phyloP scores from a whole-genome alignment of 306 rosid species.

The Acacia acuminata region DNA sequence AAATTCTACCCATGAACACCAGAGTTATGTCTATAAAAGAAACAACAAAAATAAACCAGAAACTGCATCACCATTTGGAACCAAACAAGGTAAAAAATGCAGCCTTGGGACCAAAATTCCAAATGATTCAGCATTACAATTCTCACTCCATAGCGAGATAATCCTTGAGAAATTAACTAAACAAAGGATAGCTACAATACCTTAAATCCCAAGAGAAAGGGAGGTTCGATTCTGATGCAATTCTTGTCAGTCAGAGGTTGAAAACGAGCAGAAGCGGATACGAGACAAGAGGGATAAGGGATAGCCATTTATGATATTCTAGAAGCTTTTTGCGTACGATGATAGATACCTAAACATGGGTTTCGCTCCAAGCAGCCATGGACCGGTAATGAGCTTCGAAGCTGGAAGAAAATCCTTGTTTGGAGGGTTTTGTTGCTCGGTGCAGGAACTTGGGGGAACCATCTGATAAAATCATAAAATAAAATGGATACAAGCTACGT shows the following conservation, averaged over 20 bases:
- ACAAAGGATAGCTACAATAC: slow-evolving; percentile 33
- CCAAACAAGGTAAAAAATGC: not conserved
- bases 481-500: not conserved
- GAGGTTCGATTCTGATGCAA: slow-evolving; percentile 29
- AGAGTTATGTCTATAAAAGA: not conserved
- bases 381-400: not conserved
- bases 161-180: not conserved
- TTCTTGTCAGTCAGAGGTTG: slow-evolving; percentile 37
- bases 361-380: slow-evolving; percentile 32
- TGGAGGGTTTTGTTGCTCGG: slow-evolving; percentile 5
- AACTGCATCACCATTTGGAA: not conserved
- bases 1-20: not conserved
- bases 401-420: not conserved
- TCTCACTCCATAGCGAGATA: not conserved
- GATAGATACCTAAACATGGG: not conserved
- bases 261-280: slow-evolving; percentile 52
- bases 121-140: not conserved
- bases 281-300: slow-evolving; percentile 45
- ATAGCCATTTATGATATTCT: slow-evolving; percentile 45
- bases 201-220: slow-evolving; percentile 41
- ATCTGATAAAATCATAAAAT: not conserved
- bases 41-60: not conserved
- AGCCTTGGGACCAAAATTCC: not conserved
- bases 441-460: not conserved
- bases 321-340: not conserved